Conservation (phyloP, 306 rosid species). For the Lathyrus oleraceus region DNA sequence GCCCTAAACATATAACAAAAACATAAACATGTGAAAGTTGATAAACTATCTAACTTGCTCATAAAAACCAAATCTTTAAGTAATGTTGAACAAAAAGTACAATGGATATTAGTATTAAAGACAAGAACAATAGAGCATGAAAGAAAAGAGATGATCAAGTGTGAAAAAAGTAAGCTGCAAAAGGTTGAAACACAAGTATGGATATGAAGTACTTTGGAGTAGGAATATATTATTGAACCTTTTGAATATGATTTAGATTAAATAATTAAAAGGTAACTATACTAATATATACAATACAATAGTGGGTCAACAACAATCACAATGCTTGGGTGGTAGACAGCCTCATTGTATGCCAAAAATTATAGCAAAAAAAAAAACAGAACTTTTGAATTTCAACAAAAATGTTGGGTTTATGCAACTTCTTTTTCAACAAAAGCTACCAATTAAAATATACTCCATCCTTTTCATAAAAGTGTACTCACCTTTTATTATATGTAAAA, state of each 20-base stretch:
- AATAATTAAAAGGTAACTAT: not conserved
- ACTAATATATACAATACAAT: not conserved
- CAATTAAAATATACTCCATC: too few relatives aligned
- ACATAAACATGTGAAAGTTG: conserved; percentile 4
- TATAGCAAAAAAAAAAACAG: too few relatives aligned
- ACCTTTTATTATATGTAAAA: too few relatives aligned
- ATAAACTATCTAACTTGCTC: not conserved
- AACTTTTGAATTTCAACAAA: too few relatives aligned
- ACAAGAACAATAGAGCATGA: not conserved
- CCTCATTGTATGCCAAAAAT: too few relatives aligned
- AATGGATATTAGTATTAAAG: not conserved
- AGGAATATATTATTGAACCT: not conserved
- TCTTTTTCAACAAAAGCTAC: too few relatives aligned
- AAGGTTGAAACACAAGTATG: not conserved
- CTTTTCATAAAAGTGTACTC: too few relatives aligned
- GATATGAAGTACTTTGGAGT: not conserved
- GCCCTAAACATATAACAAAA: conserved; percentile 28
- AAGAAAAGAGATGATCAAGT: not conserved
- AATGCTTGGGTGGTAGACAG: too few relatives aligned
- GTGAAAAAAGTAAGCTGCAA: conserved; percentile 3
- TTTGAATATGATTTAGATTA: not conserved
- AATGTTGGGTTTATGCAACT: too few relatives aligned
- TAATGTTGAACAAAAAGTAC: too few relatives aligned
- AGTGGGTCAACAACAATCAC: not conserved
- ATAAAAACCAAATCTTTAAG: conserved; percentile 20